Conservation (phyloP, 202 grass and related monocot genomes). For the Brachypodium distachyon region DNA sequence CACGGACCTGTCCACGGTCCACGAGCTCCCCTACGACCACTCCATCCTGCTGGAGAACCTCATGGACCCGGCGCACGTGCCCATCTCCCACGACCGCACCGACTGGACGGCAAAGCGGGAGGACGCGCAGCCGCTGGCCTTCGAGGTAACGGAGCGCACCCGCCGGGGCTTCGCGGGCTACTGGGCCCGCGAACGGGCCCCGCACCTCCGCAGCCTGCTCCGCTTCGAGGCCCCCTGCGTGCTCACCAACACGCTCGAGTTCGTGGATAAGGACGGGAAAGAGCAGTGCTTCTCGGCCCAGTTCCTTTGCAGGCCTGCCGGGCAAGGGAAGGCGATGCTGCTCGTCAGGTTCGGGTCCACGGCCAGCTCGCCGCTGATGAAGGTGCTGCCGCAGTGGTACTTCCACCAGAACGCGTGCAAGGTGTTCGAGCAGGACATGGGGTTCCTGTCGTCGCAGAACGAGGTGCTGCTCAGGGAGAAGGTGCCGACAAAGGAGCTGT, state of each 20-base stretch:
- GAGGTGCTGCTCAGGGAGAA: constrained; percentile 82
- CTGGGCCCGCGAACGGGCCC: constrained; percentile 32
- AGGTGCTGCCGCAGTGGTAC: constrained; percentile 57
- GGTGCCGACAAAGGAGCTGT: constrained; percentile 71
- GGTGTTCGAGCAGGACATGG: constrained; percentile 99
- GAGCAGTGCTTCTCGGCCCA: constrained; percentile 67
- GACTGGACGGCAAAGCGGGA: constrained; percentile 88
- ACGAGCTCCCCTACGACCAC: constrained; percentile 97
- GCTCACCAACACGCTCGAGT: constrained; percentile 66
- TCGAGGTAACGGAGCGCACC: constrained; percentile 64
- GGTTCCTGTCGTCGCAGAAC: constrained; percentile 92
- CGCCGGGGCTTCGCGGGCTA: constrained; percentile 59
- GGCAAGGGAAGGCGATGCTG: constrained; percentile 86
- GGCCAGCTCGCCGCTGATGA: constrained; percentile 8
- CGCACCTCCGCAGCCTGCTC: constrained; percentile 48
- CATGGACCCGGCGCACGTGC: constrained; percentile 94
- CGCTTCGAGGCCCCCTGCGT: constrained; percentile 76
- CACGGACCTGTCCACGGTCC: constrained; percentile 62
- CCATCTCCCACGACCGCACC: constrained; percentile 95
- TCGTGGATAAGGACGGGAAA: constrained; percentile 42
- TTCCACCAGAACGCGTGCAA: constrained; percentile 81
- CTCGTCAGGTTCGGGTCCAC: constrained; percentile 63
- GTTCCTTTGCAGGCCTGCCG: constrained; percentile 76
- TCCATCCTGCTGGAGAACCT: constrained; percentile 97
- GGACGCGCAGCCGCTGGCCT: constrained; percentile 78